phyloP scores from a whole-genome alignment of 2,329 filamentous ascomycete genomes.

The Colletotrichum magnum region DNA sequence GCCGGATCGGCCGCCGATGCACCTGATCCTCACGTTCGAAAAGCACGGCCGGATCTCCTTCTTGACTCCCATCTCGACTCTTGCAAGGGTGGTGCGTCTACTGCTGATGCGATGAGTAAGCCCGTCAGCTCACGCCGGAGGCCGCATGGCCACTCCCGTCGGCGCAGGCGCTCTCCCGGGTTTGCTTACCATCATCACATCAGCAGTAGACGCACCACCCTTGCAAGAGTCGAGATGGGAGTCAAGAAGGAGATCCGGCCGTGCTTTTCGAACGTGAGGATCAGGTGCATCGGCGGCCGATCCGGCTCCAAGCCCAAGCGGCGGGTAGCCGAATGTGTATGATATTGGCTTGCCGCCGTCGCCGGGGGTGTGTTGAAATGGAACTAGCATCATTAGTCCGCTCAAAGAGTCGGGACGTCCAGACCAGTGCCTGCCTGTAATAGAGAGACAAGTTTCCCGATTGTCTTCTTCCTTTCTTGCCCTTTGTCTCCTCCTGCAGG shows the following conservation, averaged over 20 bases:
- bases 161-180: neutral
- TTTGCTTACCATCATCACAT: too few species aligned
- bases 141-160: neutral
- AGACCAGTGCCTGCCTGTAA: neutral
- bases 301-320: neutral
- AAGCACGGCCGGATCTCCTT: neutral
- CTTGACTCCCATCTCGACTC: too few species aligned
- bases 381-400: too few species aligned
- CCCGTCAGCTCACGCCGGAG: too few species aligned
- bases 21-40: neutral
- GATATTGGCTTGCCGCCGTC: neutral
- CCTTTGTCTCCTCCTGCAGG: conserved; percentile 8
- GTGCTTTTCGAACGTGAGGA: neutral
- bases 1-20: neutral
- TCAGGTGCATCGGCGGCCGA: neutral
- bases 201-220: neutral
- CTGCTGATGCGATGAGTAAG: neutral
- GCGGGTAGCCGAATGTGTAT: neutral
- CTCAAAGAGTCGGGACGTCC: too few species aligned
- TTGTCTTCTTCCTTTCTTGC: neutral
- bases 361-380: neutral
- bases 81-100: neutral
- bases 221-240: too few species aligned
- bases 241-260: too few species aligned
- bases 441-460: neutral